Conservation (phyloP, 441 rosid species). For the Flueggea neowawraea region DNA sequence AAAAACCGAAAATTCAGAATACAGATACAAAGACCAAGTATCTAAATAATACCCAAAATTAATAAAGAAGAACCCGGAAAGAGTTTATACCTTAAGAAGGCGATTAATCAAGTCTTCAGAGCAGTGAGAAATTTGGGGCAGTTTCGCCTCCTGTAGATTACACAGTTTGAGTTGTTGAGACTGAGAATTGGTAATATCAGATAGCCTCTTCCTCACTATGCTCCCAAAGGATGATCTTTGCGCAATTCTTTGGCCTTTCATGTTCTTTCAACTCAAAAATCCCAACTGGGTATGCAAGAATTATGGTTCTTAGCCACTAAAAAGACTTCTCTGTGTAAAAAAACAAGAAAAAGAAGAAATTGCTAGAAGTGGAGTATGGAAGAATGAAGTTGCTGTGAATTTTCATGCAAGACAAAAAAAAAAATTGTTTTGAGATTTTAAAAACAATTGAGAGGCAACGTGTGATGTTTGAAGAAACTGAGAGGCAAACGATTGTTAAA, state of each 20-base stretch:
- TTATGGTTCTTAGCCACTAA: background rate
- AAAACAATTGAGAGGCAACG: no score
- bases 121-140: slow-evolving; percentile 18
- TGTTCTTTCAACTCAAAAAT: slow-evolving; percentile 1
- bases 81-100: slow-evolving; percentile 47
- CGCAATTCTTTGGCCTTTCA: slow-evolving; percentile 51
- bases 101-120: slow-evolving; percentile 37
- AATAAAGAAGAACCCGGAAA: slow-evolving; percentile 4
- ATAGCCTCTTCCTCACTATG: slow-evolving; percentile 47
- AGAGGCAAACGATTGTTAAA: background rate
- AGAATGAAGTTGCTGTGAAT: no score
- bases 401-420: no score
- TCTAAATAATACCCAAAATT: background rate
- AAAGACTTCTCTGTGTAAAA: no score
- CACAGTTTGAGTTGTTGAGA: slow-evolving; percentile 23
- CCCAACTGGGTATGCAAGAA: no score
- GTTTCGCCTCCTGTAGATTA: slow-evolving; percentile 17
- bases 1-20: background rate
- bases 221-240: slow-evolving; percentile 58
- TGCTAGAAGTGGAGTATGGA: no score
- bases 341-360: no score
- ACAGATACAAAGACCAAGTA: background rate
- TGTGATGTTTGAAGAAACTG: background rate
- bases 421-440: no score
- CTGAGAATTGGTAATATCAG: slow-evolving; percentile 73